Evolutionary conservation across 306 rosid genomes (phyloP).

Genomic region (Acacia melanoxylon): DNA sequence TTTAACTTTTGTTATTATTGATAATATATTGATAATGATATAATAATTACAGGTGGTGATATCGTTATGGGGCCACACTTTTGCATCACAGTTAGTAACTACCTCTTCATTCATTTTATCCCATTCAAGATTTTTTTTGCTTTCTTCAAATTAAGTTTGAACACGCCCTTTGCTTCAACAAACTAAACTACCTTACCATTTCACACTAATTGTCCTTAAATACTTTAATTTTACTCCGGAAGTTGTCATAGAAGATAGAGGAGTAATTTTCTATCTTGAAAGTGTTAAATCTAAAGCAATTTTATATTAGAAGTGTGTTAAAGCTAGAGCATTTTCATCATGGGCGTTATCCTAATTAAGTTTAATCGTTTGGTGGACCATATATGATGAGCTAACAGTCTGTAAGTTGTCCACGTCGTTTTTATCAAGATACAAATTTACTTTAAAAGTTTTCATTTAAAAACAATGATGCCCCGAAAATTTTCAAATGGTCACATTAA

Average conservation of each 20-base stretch:
- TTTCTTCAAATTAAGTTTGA: neutral
- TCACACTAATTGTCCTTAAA: neutral
- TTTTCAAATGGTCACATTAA: too few relatives aligned
- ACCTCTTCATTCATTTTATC: neutral
- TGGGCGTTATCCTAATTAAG: too few relatives aligned
- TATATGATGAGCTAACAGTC: too few relatives aligned
- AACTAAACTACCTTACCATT: neutral
- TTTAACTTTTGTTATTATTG: neutral
- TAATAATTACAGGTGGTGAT: neutral
- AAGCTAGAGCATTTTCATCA: too few relatives aligned
- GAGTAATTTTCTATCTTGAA: too few relatives aligned
- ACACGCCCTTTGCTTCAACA: neutral
- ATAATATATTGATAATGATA: neutral
- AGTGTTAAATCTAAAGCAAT: too few relatives aligned
- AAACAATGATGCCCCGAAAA: accelerated
- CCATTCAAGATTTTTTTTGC: neutral
- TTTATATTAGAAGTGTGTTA: too few relatives aligned
- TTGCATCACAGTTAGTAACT: neutral
- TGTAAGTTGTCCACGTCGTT: accelerated
- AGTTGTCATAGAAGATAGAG: too few relatives aligned
- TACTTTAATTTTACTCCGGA: neutral
- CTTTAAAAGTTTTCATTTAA: too few relatives aligned
- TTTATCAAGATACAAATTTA: too few relatives aligned
- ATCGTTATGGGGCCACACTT: neutral
- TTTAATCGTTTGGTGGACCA: too few relatives aligned